These are phyloP conservation scores for Tricholoma saponaceum DNA, from an alignment of 768 basidiomycete genomes.

Conservation along the genomic window DNA sequence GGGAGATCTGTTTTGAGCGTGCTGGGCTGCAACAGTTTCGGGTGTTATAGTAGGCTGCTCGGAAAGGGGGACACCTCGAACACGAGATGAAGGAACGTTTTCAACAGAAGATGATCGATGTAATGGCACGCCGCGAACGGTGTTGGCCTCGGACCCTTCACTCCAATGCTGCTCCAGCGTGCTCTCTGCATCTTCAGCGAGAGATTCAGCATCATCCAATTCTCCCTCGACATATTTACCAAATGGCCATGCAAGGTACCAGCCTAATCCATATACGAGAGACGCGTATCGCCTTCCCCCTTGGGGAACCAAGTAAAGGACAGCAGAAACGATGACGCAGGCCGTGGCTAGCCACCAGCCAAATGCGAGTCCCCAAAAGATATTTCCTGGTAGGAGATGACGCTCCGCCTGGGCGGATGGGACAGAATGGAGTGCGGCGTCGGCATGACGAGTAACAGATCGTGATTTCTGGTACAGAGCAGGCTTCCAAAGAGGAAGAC, in stretches of 20 bases:
- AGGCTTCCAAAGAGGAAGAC: conserved; percentile 99
- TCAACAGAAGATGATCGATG: conserved; percentile 11
- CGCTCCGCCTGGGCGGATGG: conserved; percentile 93
- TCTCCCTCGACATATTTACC: conserved; percentile 97
- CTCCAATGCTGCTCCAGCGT: conserved; percentile 26
- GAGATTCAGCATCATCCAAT: conserved; percentile 33
- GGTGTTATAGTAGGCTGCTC: conserved; percentile 43
- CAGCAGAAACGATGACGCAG: conserved; percentile 61
- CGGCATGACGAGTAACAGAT: conserved; percentile 93
- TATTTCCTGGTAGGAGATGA: conserved; percentile 90
- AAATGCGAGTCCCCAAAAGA: conserved; percentile 86
- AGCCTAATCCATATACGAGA: conserved; percentile 88
- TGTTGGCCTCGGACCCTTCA: conserved; percentile 30
- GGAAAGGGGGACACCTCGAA: conserved; percentile 32
- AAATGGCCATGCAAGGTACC: conserved; percentile 98
- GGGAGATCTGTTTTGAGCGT: conserved; percentile 34
- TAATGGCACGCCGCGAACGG: conserved; percentile 32
- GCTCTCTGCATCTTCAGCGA: conserved; percentile 30
- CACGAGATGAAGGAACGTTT: conserved; percentile 13
- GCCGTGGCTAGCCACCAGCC: conserved; percentile 89
- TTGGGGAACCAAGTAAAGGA: conserved; percentile 70
- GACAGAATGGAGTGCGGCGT: conserved; percentile 87
- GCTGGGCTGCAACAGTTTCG: conserved; percentile 25
- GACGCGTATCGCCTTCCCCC: conserved; percentile 83
- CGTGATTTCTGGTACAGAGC: conserved; percentile 97